Conservation (phyloP, 495 filamentous ascomycete genomes). For the Bacidia gigantensis region DNA sequence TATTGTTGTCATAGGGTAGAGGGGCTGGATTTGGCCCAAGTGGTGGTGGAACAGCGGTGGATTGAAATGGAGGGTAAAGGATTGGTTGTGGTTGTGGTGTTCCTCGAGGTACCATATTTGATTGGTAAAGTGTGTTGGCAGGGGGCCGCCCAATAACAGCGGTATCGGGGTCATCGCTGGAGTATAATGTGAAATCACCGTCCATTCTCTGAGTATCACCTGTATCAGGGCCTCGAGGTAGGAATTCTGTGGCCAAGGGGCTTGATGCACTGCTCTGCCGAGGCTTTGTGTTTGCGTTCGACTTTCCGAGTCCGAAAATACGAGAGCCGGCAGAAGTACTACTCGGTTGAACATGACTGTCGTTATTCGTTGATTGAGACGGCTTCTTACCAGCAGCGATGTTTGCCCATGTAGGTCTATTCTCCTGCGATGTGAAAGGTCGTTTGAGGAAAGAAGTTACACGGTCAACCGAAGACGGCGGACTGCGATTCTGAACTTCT, state of each 20-base stretch:
- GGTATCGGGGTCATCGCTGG: not conserved
- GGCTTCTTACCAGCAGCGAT: conserved; percentile 21
- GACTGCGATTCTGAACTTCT: conserved; percentile 28
- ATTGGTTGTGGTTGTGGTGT: not conserved
- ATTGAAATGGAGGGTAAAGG: not conserved
- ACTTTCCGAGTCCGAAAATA: conserved; percentile 28
- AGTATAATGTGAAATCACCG: not conserved
- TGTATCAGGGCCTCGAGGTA: conserved; percentile 8
- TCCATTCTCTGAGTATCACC: not conserved
- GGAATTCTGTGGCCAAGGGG: conserved; percentile 25
- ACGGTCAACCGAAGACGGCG: conserved; percentile 15
- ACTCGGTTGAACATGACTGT: conserved; percentile 15
- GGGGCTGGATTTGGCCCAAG: conserved; percentile 11
- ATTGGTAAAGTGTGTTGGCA: conserved; percentile 3
- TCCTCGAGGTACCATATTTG: not conserved
- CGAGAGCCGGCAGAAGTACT: conserved; percentile 17
- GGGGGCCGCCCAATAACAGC: not conserved
- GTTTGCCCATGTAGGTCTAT: conserved; percentile 16
- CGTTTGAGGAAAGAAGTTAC: conserved; percentile 9
- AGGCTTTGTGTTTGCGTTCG: conserved; percentile 17
- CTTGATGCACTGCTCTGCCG: conserved; percentile 22
- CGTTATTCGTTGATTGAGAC: conserved; percentile 17
- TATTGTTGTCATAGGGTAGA: conserved; percentile 13
- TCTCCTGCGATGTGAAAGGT: conserved; percentile 1
- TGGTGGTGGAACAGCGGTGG: not conserved